Evolutionary conservation across 2,329 filamentous ascomycete genomes (phyloP).

Genomic region (Pyrenochaeta sp.): DNA sequence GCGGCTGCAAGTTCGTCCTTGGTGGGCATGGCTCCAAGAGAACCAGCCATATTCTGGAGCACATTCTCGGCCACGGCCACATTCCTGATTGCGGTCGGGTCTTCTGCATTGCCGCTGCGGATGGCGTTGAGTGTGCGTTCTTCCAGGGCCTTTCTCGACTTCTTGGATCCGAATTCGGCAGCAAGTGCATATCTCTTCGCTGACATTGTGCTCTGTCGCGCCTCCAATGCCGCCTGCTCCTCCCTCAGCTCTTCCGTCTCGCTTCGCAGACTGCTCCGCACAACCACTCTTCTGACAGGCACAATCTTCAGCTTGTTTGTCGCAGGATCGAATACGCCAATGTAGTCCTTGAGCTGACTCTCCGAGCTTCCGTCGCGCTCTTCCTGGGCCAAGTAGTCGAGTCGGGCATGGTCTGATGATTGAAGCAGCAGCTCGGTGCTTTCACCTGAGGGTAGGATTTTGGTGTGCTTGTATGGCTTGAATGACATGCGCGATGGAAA

Average conservation of each 20-base stretch:
- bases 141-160: conserved; percentile 79
- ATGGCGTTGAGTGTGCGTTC: conserved; percentile 77
- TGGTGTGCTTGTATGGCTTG: conserved; percentile 56
- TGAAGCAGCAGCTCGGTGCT: conserved; percentile 62
- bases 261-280: conserved; percentile 59
- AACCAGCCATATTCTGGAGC: conserved; percentile 68
- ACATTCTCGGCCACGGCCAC: conserved; percentile 54
- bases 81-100: conserved; percentile 26
- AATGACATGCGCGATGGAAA: conserved; percentile 53
- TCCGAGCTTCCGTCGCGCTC: conserved; percentile 57
- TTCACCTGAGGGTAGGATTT: conserved; percentile 37
- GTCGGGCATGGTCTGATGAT: conserved; percentile 65
- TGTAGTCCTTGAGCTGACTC: conserved; percentile 64
- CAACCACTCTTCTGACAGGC: conserved; percentile 59
- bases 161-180: conserved; percentile 83
- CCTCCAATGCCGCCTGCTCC: conserved; percentile 37
- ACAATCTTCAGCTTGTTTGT: conserved; percentile 62
- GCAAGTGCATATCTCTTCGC: conserved; percentile 74
- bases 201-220: conserved; percentile 52
- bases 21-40: conserved; percentile 71
- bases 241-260: conserved; percentile 51
- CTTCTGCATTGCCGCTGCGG: conserved; percentile 30
- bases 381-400: conserved; percentile 65
- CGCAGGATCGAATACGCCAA: conserved; percentile 66
- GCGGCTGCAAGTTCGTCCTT: conserved; percentile 69